These are phyloP conservation scores for Diospyros kaki DNA, from an alignment of 148 eudicot genomes.

Conservation along the genomic window DNA sequence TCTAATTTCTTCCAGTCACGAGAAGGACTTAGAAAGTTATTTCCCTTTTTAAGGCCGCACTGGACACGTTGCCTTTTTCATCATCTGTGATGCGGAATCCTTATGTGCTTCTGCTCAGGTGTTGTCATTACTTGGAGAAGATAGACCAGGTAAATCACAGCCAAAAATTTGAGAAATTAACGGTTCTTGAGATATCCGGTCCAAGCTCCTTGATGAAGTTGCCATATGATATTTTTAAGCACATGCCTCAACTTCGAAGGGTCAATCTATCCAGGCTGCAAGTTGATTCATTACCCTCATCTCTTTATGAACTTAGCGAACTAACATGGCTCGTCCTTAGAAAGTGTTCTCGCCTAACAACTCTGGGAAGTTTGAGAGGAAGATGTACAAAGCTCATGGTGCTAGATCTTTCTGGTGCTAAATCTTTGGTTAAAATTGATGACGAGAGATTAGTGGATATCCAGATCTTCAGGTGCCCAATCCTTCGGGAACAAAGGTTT, in stretches of 20 bases:
- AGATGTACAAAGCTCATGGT: background rate
- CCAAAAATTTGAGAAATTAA: background rate
- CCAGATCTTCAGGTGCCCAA: background rate
- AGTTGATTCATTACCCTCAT: constrained; percentile 5
- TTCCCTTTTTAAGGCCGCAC: constrained; percentile 11
- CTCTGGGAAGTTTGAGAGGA: background rate
- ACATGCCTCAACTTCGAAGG: constrained; percentile 10
- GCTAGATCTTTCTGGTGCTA: constrained; percentile 20
- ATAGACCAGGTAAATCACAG: background rate
- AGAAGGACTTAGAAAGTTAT: constrained; percentile 9
- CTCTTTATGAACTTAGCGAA: constrained; percentile 15
- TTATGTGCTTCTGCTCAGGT: constrained; percentile 20
- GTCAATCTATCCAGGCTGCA: constrained; percentile 14
- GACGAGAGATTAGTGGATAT: background rate
- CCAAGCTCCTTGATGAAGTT: background rate
- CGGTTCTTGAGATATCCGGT: constrained; percentile 23
- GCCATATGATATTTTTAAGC: background rate
- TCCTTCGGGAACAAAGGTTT: constrained; percentile 18
- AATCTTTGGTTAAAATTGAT: background rate
- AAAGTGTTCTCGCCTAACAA: constrained; percentile 8
- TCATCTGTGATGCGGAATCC: background rate
- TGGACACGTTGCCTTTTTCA: background rate
- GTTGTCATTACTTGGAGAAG: constrained; percentile 14
- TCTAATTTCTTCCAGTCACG: background rate
- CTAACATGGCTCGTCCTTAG: constrained; percentile 17